phyloP scores from a whole-genome alignment of 2,329 filamentous ascomycete genomes.

The Exophiala alcalophila region DNA sequence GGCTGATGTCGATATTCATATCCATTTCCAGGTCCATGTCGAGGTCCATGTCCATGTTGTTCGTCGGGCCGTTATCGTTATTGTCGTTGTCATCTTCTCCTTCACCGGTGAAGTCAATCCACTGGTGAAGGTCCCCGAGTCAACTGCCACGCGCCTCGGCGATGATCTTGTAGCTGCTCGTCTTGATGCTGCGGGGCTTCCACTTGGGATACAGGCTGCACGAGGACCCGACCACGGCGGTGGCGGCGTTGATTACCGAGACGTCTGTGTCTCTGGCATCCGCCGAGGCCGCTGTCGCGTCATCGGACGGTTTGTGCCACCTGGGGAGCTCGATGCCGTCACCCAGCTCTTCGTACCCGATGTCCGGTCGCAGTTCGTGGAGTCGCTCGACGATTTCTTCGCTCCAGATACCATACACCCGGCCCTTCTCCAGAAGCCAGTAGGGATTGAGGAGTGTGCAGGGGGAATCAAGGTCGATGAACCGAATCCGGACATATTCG shows the following conservation, averaged over 20 bases:
- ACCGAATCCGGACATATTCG: constrained; percentile 66
- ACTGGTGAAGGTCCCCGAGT: constrained; percentile 1
- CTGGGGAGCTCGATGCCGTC: constrained; percentile 54
- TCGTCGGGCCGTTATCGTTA: no score
- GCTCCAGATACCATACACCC: constrained; percentile 70
- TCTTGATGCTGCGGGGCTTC: constrained; percentile 41
- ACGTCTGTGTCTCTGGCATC: no score
- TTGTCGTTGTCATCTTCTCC: no score
- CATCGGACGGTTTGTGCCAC: constrained; percentile 15
- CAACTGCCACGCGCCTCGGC: constrained; percentile 36
- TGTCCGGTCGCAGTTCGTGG: constrained; percentile 55
- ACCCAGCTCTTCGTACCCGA: constrained; percentile 59
- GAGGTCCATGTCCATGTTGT: no score
- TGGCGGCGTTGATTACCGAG: no score
- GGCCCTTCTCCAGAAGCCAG: constrained; percentile 61
- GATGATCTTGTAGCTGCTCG: constrained; percentile 41
- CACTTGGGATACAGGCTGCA: constrained; percentile 39
- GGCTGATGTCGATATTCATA: no score
- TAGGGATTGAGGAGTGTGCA: constrained; percentile 70
- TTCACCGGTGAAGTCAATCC: background rate
- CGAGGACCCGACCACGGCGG: constrained; percentile 26
- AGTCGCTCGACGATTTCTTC: constrained; percentile 63
- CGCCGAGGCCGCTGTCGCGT: constrained; percentile 1
- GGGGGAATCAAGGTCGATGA: constrained; percentile 71
- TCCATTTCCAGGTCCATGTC: no score